Conservation (phyloP, 2,329 filamentous ascomycete genomes). For the Diaporthe citri region DNA sequence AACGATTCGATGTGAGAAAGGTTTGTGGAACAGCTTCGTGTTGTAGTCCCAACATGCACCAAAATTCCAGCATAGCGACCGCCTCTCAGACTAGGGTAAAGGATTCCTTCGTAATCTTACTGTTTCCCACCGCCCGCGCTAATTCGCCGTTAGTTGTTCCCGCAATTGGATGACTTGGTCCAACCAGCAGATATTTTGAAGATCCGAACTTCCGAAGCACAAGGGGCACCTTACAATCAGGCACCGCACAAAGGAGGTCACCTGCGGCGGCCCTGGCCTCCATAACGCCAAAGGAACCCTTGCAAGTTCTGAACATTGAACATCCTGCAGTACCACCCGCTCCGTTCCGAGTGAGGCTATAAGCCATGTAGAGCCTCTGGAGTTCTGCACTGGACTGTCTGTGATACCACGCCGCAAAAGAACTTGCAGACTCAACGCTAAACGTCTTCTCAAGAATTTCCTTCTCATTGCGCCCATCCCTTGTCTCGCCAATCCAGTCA, state of each 20-base stretch:
- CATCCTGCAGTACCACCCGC: not conserved
- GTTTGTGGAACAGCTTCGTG: not conserved
- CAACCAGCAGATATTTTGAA: not conserved
- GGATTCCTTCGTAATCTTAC: not conserved
- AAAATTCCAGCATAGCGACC: not conserved
- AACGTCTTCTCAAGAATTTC: not conserved
- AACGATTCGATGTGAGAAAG: not conserved
- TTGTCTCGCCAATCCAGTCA: not conserved
- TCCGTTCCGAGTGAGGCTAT: not conserved
- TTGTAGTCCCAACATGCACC: too few relatives aligned
- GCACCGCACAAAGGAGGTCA: not conserved
- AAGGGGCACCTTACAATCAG: not conserved
- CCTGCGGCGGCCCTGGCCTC: not conserved
- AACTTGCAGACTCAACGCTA: not conserved
- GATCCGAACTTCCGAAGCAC: not conserved
- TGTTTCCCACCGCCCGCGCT: not conserved
- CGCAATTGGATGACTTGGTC: not conserved
- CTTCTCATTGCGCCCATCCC: not conserved
- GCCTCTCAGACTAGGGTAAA: not conserved
- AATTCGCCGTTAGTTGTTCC: not conserved
- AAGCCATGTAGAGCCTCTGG: not conserved
- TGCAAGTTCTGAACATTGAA: not conserved
- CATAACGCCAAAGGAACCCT: not conserved
- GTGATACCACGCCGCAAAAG: not conserved
- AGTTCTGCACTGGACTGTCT: not conserved